phyloP scores from a whole-genome alignment of 2,329 filamentous ascomycete genomes.

The Trichophyton rubrum region DNA sequence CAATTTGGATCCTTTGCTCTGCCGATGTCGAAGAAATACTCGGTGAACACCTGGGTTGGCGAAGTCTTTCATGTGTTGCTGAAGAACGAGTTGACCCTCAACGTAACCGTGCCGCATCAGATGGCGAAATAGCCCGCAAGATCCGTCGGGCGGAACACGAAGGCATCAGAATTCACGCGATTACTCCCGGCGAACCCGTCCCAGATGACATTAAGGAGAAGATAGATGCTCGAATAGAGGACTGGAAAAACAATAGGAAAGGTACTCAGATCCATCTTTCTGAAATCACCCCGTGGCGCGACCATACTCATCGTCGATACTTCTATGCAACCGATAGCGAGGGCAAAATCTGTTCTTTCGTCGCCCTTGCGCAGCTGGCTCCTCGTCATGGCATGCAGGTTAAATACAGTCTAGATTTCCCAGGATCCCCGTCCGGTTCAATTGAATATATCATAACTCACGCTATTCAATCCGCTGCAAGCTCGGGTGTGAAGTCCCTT shows the following conservation, averaged over 20 bases:
- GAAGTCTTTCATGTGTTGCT: slow-evolving; percentile 73
- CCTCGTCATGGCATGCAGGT: slow-evolving; percentile 81
- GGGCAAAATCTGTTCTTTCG: slow-evolving; percentile 60
- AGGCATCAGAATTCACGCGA: slow-evolving; percentile 66
- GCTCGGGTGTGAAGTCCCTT: slow-evolving; percentile 50
- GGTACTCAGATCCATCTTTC: slow-evolving; percentile 82
- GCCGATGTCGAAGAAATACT: slow-evolving; percentile 66
- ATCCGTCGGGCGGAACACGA: slow-evolving; percentile 69
- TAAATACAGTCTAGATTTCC: slow-evolving; percentile 94
- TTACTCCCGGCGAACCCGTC: slow-evolving; percentile 51
- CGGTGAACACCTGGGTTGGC: slow-evolving; percentile 69
- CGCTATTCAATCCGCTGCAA: slow-evolving; percentile 50
- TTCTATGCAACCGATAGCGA: slow-evolving; percentile 64
- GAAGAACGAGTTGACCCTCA: slow-evolving; percentile 74
- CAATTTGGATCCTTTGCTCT: slow-evolving; percentile 82
- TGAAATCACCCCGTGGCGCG: slow-evolving; percentile 78
- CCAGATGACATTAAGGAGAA: slow-evolving; percentile 55
- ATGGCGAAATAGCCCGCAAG: slow-evolving; percentile 59
- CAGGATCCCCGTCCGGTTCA: slow-evolving; percentile 67
- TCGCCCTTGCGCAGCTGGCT: slow-evolving; percentile 71
- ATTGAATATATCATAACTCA: slow-evolving; percentile 74
- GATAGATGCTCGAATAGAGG: slow-evolving; percentile 58
- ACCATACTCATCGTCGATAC: slow-evolving; percentile 71
- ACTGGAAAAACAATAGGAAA: slow-evolving; percentile 70
- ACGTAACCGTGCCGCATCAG: slow-evolving; percentile 54